phyloP scores from a whole-genome alignment of 1,284 basidiomycete species.

The Paramarasmius palmivorus region DNA sequence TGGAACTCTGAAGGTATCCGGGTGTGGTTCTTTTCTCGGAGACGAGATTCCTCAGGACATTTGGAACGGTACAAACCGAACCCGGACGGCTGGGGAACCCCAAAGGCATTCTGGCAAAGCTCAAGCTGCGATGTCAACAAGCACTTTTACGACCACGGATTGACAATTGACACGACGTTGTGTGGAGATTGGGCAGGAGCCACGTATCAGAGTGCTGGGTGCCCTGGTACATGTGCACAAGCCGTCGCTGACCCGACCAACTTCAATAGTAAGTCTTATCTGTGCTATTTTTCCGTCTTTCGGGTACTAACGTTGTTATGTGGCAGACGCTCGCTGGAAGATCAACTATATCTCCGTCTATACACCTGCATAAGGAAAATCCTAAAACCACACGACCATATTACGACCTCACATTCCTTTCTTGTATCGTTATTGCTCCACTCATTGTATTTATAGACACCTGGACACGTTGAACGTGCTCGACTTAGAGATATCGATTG shows the following conservation, averaged over 20 bases:
- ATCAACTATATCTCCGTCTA: constrained; percentile 53
- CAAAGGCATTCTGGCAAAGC: constrained; percentile 66
- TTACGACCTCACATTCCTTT: too few species aligned
- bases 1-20: constrained; percentile 71
- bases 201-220: constrained; percentile 57
- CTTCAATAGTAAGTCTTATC: constrained; percentile 49
- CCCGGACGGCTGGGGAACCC: constrained; percentile 68
- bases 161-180: constrained; percentile 30
- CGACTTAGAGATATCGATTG: too few species aligned
- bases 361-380: not conserved
- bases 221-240: constrained; percentile 69
- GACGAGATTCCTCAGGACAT: constrained; percentile 72
- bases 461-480: too few species aligned
- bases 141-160: constrained; percentile 69
- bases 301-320: constrained; percentile 13
- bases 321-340: constrained; percentile 57
- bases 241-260: constrained; percentile 65
- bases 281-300: not conserved
- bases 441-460: too few species aligned
- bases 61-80: constrained; percentile 44
- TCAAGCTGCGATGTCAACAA: constrained; percentile 58
- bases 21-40: constrained; percentile 79
- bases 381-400: not conserved
- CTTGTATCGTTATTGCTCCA: too few species aligned
- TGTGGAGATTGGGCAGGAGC: constrained; percentile 67